Evolutionary conservation across 2,329 filamentous ascomycete genomes (phyloP), one percentile per base, ranked within the genome.

Genomic region (Xylaria sp.): DNA sequence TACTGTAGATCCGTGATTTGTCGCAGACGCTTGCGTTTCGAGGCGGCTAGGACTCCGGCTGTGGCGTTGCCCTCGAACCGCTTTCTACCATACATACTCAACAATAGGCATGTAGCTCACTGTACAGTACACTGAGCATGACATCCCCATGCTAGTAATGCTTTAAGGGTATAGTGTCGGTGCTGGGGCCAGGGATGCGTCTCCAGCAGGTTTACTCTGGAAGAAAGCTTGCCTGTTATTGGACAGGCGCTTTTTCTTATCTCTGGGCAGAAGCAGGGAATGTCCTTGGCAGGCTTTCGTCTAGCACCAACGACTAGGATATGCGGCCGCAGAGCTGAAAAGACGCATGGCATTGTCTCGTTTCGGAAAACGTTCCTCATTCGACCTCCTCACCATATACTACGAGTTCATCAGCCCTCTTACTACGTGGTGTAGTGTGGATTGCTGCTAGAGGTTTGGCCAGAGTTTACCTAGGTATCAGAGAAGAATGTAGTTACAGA

Each of bases 231-330:
- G 15, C n/a, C 51, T 63, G 28, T 58, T 13, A 72, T 72, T 72
- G 70, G 70, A 59, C 23, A 20, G 55, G 18, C 34, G 20, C 48
- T 56, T 8, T 18, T 64, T 39, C 70, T 72, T 72, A 72, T 72
- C 70, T 72, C 70, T 72, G 61, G 70, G 67, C 70, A 54, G 39
- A 41, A 25, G 23, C 64, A 72, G 63, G 63, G 70, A 34, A 25
- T 63, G 37, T 20, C 25, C 70, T 72, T 72, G 70, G 70, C 70
- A 7, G 12, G 51, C 39, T 46, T 56, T 63, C 56, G 57, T 67
- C 60, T 57, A 23, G 65, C 39, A 20, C 20, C 34, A 13, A 46
- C n/a, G 18, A 48, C 63, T 25, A 41, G 52, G 52, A 32, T 51
- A 34, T 44, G 57, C n/a, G 52, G 62, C 34, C 25, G 37, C 51